These are phyloP conservation scores for Colletotrichum gloeosporioides DNA, from an alignment of 2,329 filamentous ascomycete species.

Conservation along the genomic window DNA sequence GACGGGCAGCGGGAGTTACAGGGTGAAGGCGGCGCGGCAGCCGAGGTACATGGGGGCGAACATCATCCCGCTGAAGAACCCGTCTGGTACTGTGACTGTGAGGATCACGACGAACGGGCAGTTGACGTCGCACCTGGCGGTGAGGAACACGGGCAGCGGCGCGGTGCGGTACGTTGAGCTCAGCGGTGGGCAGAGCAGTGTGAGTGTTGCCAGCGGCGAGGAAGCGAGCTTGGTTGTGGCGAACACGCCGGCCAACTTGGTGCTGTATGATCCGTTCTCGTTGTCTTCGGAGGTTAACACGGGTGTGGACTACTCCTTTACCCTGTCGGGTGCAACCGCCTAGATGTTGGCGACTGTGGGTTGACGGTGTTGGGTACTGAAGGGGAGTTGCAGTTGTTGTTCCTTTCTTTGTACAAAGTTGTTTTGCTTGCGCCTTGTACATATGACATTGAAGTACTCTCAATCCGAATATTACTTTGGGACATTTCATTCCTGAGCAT, in stretches of 20 bases:
- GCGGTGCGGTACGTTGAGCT: slow-evolving; percentile 43
- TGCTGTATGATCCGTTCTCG: slow-evolving; percentile 49
- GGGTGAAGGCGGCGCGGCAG: slow-evolving; percentile 43
- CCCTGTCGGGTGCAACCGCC: slow-evolving; percentile 33
- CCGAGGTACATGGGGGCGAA: slow-evolving; percentile 57
- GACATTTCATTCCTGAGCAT: no score
- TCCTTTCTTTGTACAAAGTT: no score
- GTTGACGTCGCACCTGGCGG: slow-evolving; percentile 46
- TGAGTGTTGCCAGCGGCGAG: slow-evolving; percentile 37
- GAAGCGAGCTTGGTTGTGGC: slow-evolving; percentile 51
- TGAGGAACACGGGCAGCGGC: slow-evolving; percentile 33
- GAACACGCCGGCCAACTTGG: slow-evolving; percentile 48
- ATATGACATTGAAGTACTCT: no score
- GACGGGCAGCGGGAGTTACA: slow-evolving; percentile 36
- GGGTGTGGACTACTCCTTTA: slow-evolving; percentile 44
- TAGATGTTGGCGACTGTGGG: neutral
- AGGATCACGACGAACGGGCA: slow-evolving; percentile 37
- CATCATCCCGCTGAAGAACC: slow-evolving; percentile 48
- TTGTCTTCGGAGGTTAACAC: slow-evolving; percentile 37
- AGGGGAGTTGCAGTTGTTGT: no score
- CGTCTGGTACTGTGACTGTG: slow-evolving; percentile 33
- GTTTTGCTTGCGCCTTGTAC: no score
- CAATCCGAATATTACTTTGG: no score
- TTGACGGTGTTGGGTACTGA: no score
- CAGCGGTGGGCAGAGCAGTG: slow-evolving; percentile 36